Evolutionary conservation across 805 yeast species (phyloP).

Genomic region (Metschnikowia sp.): DNA sequence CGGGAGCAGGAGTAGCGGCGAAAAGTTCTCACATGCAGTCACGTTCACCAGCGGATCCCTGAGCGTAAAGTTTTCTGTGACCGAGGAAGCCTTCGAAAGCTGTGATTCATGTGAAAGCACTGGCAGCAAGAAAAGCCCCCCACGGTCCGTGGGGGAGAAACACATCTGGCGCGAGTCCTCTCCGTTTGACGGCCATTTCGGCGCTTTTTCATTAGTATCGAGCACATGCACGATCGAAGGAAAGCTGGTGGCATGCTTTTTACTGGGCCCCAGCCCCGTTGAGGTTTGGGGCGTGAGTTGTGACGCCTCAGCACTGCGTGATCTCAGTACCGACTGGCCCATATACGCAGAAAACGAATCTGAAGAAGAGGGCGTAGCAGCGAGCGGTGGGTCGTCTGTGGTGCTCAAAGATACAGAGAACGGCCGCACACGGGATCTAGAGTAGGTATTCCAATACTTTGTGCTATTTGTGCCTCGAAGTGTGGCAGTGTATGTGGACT

Average conservation of each 20-base stretch:
- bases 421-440: no score
- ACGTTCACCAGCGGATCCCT: constrained; percentile 16
- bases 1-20: constrained; percentile 40
- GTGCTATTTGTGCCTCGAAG: neutral
- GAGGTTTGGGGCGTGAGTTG: constrained; percentile 13
- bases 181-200: no score
- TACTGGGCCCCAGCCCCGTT: neutral
- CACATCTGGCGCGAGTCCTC: constrained; percentile 3
- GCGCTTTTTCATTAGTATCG: no score
- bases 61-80: constrained; percentile 17
- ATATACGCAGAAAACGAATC: constrained; percentile 9
- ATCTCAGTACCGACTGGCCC: constrained; percentile 18
- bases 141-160: constrained; percentile 14
- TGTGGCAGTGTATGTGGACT: neutral
- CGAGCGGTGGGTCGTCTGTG: no score
- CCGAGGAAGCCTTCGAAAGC: constrained; percentile 11
- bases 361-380: neutral
- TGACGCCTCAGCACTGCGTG: neutral
- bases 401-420: no score
- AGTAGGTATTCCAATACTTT: no score
- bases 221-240: constrained; percentile 11
- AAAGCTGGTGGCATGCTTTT: neutral
- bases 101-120: constrained; percentile 12
- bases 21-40: constrained; percentile 12
- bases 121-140: constrained; percentile 20